These are phyloP conservation scores for Plasmodium billcollinsi DNA, from an alignment of 169 alveolate genomes.

Conservation along the genomic window DNA sequence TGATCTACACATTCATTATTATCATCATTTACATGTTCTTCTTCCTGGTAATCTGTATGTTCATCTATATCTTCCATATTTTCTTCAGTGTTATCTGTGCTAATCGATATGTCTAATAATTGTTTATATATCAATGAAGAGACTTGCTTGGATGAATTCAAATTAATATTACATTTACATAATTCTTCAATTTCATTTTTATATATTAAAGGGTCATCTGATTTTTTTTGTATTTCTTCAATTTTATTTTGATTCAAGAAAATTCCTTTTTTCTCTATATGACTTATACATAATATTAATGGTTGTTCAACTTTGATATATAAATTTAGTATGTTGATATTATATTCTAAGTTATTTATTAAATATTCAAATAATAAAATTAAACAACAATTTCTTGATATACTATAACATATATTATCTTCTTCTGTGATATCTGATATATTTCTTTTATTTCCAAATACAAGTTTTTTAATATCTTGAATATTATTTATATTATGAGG, in stretches of 20 bases:
- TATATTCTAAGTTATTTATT: slow-evolving; percentile 14
- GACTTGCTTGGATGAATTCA: slow-evolving; percentile 77
- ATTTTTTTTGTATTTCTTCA: slow-evolving; percentile 50
- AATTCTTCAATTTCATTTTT: slow-evolving; percentile 58
- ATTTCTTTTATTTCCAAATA: slow-evolving; percentile 71
- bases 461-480: slow-evolving; percentile 42
- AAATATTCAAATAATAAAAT: slow-evolving; percentile 43
- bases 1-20: too few species aligned
- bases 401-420: slow-evolving; percentile 60
- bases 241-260: slow-evolving; percentile 65
- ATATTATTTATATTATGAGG: slow-evolving; percentile 11
- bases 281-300: slow-evolving; percentile 56
- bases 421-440: slow-evolving; percentile 63
- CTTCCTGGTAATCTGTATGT: background rate
- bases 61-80: background rate
- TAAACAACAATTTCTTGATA: slow-evolving; percentile 40
- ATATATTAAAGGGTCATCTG: slow-evolving; percentile 49
- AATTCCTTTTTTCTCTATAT: slow-evolving; percentile 69
- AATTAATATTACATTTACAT: slow-evolving; percentile 51
- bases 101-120: slow-evolving; percentile 4
- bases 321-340: slow-evolving; percentile 31
- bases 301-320: slow-evolving; percentile 67
- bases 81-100: background rate
- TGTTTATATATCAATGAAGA: slow-evolving; percentile 40
- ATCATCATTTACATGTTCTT: background rate